Base-by-base conservation (phyloP, 1,284 basidiomycete genomes). In the Ganoderma sinense region DNA sequence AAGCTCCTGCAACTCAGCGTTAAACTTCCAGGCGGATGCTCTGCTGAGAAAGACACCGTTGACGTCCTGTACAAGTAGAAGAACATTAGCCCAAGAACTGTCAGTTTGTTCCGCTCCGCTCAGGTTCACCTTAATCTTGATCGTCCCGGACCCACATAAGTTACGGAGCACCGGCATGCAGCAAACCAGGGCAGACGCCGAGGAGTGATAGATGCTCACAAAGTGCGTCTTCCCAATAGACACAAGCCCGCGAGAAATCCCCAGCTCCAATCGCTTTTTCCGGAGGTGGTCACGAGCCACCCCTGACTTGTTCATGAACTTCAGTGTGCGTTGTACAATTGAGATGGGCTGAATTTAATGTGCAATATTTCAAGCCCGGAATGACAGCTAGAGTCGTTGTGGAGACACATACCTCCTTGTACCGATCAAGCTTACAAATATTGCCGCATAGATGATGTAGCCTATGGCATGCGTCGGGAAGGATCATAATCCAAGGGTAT, bases 381-480 rank as follows among this genome's bases (percentile, higher is more conserved):
- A n/a, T n/a, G n/a, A n/a, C n/a, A n/a, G n/a, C n/a, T n/a, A n/a
- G n/a, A n/a, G n/a, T n/a, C n/a, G n/a, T n/a, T n/a, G n/a, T n/a
- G n/a, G n/a, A n/a, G n/a, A n/a, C n/a, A n/a, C 48, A 6, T 64
- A 64, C 62, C 48, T 64, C 33, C 14, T 64, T 64, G 18, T 64
- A 68, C 40, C 29, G 53, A 0, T 33, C 16, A 13, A 82, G 61
- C 43, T 74, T 63, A 13, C 72, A 68, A 61, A 83, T 79, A 56
- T 82, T 77, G 62, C 80, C 80, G n/a, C 45, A 51, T 18, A 53
- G 29, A 78, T 67, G 8, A 72, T 69, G 43, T 74, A 75, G 51
- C 67, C 77, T 23, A 80, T 72, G 62, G 76, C 76, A 66, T 82
- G 81, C 51, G 63, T 82, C 79, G 2, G 80, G 74, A 1, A 81